Evolutionary conservation across 2,329 filamentous ascomycete species (phyloP).

Genomic region (Sordariomycetes sp.): DNA sequence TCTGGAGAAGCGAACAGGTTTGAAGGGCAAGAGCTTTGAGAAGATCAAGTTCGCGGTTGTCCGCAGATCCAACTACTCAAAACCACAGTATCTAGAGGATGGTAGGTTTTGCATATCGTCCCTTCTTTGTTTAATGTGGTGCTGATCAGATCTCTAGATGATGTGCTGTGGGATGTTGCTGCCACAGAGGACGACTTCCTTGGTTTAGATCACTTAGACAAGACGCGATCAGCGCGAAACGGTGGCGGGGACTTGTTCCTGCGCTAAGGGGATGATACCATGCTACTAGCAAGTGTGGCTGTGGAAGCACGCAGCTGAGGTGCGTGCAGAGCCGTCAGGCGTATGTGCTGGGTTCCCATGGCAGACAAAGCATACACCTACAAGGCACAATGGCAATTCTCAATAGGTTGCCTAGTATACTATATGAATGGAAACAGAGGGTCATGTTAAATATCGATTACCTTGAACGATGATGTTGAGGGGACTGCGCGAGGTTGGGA

Average conservation of each 20-base stretch:
- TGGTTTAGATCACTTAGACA: conserved; percentile 58
- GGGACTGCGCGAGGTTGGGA: too few species aligned
- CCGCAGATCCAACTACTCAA: conserved; percentile 61
- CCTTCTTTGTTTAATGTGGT: neutral
- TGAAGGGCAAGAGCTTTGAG: conserved; percentile 97
- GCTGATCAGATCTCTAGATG: conserved; percentile 31
- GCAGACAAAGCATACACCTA: too few species aligned
- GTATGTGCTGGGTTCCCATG: too few species aligned
- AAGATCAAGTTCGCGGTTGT: conserved; percentile 95
- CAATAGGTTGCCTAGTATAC: too few species aligned
- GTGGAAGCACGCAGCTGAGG: too few species aligned
- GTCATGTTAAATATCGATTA: too few species aligned
- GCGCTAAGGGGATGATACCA: conserved; percentile 20
- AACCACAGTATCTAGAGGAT: conserved; percentile 76
- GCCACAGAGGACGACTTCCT: conserved; percentile 50
- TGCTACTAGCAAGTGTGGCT: neutral
- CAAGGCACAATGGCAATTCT: too few species aligned
- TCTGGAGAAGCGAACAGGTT: conserved; percentile 82
- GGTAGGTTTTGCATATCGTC: conserved; percentile 45
- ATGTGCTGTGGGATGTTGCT: conserved; percentile 45
- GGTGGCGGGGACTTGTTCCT: conserved; percentile 57
- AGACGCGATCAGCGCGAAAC: conserved; percentile 47
- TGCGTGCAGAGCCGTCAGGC: too few species aligned
- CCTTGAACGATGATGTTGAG: too few species aligned
- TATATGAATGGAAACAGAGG: too few species aligned